Conservation (phyloP, 2,329 filamentous ascomycete species). For the Thyridium curvatum region DNA sequence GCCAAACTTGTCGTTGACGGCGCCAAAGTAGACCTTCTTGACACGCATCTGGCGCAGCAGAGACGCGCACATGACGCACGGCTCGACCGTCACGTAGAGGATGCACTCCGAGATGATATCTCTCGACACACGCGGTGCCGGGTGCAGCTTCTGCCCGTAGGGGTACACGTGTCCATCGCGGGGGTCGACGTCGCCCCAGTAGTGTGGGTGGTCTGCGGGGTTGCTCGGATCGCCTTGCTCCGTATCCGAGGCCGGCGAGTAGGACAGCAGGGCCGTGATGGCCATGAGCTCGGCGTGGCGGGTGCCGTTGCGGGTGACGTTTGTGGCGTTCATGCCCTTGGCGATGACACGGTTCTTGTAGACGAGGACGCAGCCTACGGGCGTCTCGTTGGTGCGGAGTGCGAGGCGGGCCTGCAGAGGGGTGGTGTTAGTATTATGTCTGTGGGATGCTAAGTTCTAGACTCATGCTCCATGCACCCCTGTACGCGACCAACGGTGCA, state of each 20-base stretch:
- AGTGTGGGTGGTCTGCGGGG: conserved; percentile 14
- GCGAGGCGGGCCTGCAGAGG: conserved; percentile 69
- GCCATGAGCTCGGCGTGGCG: conserved; percentile 95
- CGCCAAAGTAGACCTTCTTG: conserved; percentile 88
- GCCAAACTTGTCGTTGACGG: conserved; percentile 93
- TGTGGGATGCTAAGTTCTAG: background rate
- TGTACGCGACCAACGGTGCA: too few species aligned
- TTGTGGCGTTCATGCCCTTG: conserved; percentile 94
- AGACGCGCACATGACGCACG: conserved; percentile 97
- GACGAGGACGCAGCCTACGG: conserved; percentile 93
- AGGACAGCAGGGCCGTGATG: conserved; percentile 51
- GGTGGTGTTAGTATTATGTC: conserved; percentile 6
- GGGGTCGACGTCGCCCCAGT: conserved; percentile 46
- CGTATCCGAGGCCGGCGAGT: conserved; percentile 16
- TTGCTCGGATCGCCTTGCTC: background rate
- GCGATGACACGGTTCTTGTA: conserved; percentile 74
- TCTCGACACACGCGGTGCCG: conserved; percentile 52
- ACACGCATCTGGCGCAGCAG: conserved; percentile 84
- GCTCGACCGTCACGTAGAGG: conserved; percentile 95
- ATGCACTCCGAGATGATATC: conserved; percentile 64
- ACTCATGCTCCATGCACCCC: too few species aligned
- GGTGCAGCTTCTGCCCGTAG: conserved; percentile 54
- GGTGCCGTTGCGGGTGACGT: conserved; percentile 83
- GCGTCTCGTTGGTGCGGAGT: conserved; percentile 81
- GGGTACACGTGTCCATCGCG: conserved; percentile 51